Evolutionary conservation across 1,284 basidiomycete species (phyloP).

Genomic region (Hemileia vastatrix): DNA sequence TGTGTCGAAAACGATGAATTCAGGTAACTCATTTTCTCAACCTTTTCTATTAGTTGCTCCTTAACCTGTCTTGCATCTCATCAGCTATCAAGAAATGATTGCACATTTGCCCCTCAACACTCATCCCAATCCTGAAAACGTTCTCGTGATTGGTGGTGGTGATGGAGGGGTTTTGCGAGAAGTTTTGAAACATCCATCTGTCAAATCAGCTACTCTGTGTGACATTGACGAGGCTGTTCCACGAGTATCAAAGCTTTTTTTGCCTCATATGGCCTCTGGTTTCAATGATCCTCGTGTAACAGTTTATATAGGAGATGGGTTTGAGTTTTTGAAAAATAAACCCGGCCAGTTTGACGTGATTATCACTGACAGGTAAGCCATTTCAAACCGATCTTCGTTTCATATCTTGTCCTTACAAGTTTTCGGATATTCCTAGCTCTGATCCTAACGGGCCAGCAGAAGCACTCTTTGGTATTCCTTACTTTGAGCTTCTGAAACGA

Average conservation of each 20-base stretch:
- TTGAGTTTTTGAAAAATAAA: constrained; percentile 89
- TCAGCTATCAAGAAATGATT: constrained; percentile 99
- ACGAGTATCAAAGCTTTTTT: constrained; percentile 82
- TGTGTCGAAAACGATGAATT: constrained; percentile 97
- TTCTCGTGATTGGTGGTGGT: constrained; percentile 84
- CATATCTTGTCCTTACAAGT: neutral
- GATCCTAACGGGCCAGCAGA: constrained; percentile 95
- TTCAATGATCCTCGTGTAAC: constrained; percentile 74
- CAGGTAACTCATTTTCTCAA: constrained; percentile 55
- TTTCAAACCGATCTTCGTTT: neutral
- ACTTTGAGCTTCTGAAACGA: constrained; percentile 87
- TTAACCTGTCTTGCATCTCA: neutral
- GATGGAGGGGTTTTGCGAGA: constrained; percentile 95
- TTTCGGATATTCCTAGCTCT: constrained; percentile 47
- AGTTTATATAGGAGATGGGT: constrained; percentile 89
- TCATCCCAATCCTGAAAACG: constrained; percentile 91
- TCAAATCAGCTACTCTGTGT: constrained; percentile 86
- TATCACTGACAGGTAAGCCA: constrained; percentile 52
- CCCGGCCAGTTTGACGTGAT: constrained; percentile 90
- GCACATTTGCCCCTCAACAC: constrained; percentile 87
- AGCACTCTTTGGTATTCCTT: constrained; percentile 90
- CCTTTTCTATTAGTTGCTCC: neutral
- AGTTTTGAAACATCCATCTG: constrained; percentile 84
- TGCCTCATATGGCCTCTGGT: constrained; percentile 86
- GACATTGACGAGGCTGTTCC: constrained; percentile 99